Evolutionary conservation across 2,329 filamentous ascomycete species (phyloP), one percentile per base, ranked within the genome.

Genomic region (Pseudogymnoascus destructans): DNA sequence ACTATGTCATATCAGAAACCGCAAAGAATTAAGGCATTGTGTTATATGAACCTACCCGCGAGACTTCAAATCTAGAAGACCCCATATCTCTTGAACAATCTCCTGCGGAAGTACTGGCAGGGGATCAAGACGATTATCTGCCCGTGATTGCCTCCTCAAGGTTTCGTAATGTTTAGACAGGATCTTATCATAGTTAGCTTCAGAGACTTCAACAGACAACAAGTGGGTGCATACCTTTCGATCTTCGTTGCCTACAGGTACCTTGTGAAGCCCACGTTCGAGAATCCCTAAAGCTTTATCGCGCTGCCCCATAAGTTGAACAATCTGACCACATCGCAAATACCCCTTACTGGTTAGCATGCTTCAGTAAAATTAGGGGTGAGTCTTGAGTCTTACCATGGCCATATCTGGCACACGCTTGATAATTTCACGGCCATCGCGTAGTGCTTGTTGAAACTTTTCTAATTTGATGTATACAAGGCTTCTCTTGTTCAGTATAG

Each of bases 391-490:
- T 30, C 58, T 54, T 58, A 67, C 68, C 60, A 68, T 70, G 13
- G 68, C 65, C 36, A 61, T 54, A 30, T 64, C 63, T 46, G 67
- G 66, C 57, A 65, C 65, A 36, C 64, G 42, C 32, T 70, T 66
- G 15, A 70, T 66, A 66, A 70, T 70, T 27, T 60, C 35, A 36
- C 65, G 69, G 2, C 67, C 64, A 65, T 70, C 69, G 46, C 61
- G 59, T 25, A 70, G 63, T 54, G 68, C 69, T 6, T 56, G 57
- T 30, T 65, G 61, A 2, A 67, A 57, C 23, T 66, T 52, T 13
- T 63, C 59, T 19, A 70, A 57, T 58, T 69, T 70, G 60, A 70
- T 68, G 58, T 66, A 67, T 30, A 67, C 63, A n/a, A 68, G 68
- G 17, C 68, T 67, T 55, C 69, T 64, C 63, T 66, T 64, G 59